Evolutionary conservation across 768 basidiomycete species (phyloP).

Genomic region (Crepidotus variabilis): DNA sequence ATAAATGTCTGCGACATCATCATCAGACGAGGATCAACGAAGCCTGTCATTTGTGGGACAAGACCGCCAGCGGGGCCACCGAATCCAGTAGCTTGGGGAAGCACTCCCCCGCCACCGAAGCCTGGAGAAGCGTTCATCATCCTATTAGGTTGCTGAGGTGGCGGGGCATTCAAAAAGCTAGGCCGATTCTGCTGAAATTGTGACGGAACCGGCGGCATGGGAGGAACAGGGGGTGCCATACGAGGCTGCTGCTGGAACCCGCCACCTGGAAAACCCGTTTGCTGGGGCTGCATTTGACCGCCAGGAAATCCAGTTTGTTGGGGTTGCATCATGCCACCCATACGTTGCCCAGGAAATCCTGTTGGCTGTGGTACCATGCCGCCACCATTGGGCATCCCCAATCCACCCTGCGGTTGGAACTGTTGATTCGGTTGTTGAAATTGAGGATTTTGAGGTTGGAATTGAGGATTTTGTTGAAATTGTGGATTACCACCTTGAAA

Average conservation of each 20-base stretch:
- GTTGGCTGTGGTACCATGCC: constrained; percentile 62
- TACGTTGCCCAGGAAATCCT: constrained; percentile 43
- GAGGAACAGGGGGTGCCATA: constrained; percentile 49
- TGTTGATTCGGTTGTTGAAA: constrained; percentile 42
- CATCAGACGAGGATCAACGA: constrained; percentile 75
- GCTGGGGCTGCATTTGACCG: constrained; percentile 44
- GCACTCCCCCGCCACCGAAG: constrained; percentile 36
- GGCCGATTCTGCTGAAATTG: constrained; percentile 56
- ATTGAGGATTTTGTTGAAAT: constrained; percentile 43
- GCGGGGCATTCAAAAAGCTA: constrained; percentile 38
- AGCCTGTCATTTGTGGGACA: constrained; percentile 75
- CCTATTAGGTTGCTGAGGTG: constrained; percentile 39
- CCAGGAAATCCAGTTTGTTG: constrained; percentile 56
- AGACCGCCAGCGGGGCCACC: constrained; percentile 36
- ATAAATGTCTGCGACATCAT: constrained; percentile 94
- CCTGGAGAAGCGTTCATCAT: constrained; percentile 60
- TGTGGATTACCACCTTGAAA: constrained; percentile 41
- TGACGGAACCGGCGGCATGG: constrained; percentile 60
- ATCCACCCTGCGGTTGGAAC: constrained; percentile 33
- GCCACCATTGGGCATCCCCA: constrained; percentile 30
- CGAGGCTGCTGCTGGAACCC: constrained; percentile 43
- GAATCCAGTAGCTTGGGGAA: constrained; percentile 60
- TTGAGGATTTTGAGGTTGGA: constrained; percentile 38
- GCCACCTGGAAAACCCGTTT: constrained; percentile 45
- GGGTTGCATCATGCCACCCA: constrained; percentile 48